Base-by-base conservation (phyloP, 129 eudicot genomes). In the Flaveria linearis region DNA sequence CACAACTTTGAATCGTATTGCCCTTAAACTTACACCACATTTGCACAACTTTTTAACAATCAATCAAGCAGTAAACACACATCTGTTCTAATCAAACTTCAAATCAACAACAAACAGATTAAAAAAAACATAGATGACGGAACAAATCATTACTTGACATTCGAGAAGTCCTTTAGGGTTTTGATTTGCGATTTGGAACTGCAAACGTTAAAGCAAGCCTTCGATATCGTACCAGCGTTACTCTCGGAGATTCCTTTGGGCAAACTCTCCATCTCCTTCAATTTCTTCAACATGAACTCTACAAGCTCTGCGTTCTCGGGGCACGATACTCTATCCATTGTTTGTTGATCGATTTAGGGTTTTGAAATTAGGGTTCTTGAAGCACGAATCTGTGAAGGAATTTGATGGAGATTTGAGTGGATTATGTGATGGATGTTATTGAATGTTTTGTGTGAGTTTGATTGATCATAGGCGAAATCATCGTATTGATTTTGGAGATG, bases 211-310 rank as follows among this genome's bases (percentile, higher is more conserved):
- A 72, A 67, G 36, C 76, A 80, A 47, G 96, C 98, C 64, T 85
- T 94, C 0, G 81, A 61, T 16, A 94, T 64, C 23, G 84, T 85
- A 71, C 3, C 43, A 42, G 82, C 82, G 72, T 78, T 69, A 20
- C 78, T 83, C 41, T 87, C 96, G 36, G 98, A 88, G 13, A 86
- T 75, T 23, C 88, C 89, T 84, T 86, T 89, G 22, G 90, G 82
- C 8, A 75, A 33, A 78, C 85, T 82, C 66, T 85, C 88, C 82
- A 88, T 33, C 69, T 91, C 97, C 45, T 78, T 84, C 67, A 88
- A 71, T 76, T 88, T 91, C 2, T 70, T 76, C 83, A 83, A 49
- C 84, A 94, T 84, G 84, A 73, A 87, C 60, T 80, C 89, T 49
- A 82, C 89, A 43, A 94, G 76, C 30, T 68, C 86, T n/a, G 80